These are phyloP conservation scores for Emmonsiellopsis sp. DNA, from an alignment of 2,329 filamentous ascomycete genomes.

Conservation along the genomic window DNA sequence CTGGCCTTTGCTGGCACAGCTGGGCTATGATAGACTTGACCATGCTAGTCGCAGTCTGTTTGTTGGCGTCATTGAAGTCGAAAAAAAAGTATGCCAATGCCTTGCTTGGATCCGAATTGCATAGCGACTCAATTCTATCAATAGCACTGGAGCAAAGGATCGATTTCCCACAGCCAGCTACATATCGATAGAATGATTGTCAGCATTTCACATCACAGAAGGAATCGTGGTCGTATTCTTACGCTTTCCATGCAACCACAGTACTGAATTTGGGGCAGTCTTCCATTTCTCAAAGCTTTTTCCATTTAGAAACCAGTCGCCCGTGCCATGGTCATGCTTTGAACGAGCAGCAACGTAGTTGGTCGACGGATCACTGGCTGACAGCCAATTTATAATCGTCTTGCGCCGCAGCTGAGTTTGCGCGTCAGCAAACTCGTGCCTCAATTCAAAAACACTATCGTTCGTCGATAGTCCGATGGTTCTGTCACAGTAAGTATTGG, in stretches of 20 bases:
- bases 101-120: neutral
- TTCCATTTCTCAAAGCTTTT: conserved; percentile 5
- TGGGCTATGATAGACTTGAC: conserved; percentile 9
- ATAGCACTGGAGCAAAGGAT: conserved; percentile 6
- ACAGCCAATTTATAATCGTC: neutral
- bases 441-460: neutral
- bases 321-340: conserved; percentile 6
- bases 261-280: conserved; percentile 2
- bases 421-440: neutral
- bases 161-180: conserved; percentile 9
- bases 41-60: conserved; percentile 8
- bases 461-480: neutral
- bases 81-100: conserved; percentile 14
- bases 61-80: conserved; percentile 13
- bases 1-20: neutral
- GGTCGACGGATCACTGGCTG: conserved; percentile 7
- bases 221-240: neutral
- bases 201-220: neutral
- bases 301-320: conserved; percentile 8
- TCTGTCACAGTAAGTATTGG: neutral
- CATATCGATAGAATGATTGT: neutral
- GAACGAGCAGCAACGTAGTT: conserved; percentile 8
- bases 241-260: conserved; percentile 9
- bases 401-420: too few species aligned
- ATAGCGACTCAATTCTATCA: neutral